A percentile compares a stretch with the other conserved stretches of the same genome.
Evolutionary conservation across 495 filamentous ascomycete species (phyloP).

Genomic region (Endocarpon pusillum): DNA sequence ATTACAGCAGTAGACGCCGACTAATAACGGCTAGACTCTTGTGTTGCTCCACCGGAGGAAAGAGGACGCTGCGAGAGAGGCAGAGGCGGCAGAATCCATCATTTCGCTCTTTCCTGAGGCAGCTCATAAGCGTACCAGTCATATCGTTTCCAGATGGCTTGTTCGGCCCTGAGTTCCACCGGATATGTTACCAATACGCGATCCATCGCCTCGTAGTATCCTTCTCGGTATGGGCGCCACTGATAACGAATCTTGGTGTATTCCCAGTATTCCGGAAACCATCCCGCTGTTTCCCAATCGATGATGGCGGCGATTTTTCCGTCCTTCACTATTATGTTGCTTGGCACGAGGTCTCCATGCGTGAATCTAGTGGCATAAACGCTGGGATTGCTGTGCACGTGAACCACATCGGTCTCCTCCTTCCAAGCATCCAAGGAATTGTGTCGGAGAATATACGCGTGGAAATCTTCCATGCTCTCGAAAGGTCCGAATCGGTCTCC

Average conservation of each 20-base stretch:
- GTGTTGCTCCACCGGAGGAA: too few species aligned
- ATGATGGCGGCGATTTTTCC: constrained; percentile 25
- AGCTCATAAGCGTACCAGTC: too few species aligned
- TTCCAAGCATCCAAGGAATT: constrained; percentile 5
- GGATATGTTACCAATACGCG: constrained; percentile 5
- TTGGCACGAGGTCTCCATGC: constrained; percentile 26
- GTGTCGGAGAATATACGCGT: constrained; percentile 7
- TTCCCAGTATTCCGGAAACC: constrained; percentile 34
- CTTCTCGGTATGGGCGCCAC: constrained; percentile 4
- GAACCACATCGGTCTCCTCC: constrained; percentile 2
- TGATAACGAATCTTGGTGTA: constrained; percentile 22
- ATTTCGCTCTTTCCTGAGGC: too few species aligned
- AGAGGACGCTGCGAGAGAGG: too few species aligned
- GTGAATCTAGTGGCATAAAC: constrained; percentile 16
- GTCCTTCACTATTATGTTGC: constrained; percentile 23
- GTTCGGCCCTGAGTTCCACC: constrained; percentile 4
- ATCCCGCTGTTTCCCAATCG: constrained; percentile 33
- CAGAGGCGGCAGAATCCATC: too few species aligned
- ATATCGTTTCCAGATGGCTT: constrained; percentile 3
- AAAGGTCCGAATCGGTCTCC: constrained; percentile 5
- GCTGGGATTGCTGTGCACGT: constrained; percentile 6
- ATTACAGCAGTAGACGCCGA: too few species aligned
- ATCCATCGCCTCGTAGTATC: constrained; percentile 6
- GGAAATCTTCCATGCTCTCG: constrained; percentile 5
- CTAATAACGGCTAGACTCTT: too few species aligned